Base-by-base conservation (phyloP, 345 rosid species). In the Schrenkiella parvula region DNA sequence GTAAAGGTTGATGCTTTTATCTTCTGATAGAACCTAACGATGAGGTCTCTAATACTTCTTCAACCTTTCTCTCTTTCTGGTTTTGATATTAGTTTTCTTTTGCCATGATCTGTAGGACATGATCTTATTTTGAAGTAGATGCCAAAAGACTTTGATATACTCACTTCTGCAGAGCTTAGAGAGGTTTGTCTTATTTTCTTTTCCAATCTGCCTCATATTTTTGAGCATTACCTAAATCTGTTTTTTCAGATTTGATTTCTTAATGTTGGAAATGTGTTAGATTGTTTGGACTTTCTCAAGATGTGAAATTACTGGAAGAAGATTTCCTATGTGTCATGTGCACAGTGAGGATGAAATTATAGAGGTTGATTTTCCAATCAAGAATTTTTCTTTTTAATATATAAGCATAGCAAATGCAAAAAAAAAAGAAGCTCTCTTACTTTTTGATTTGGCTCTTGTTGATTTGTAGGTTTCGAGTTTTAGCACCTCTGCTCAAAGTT, bases 91-190 rank as follows among this genome's bases (percentile, higher is more conserved):
- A 8, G 66, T 56, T 17, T 34, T 31, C 44, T 17, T 38, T 61
- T 25, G 9, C 57, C 26, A 19, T 43, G 21, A 65, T 54, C 1
- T 68, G 53, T 58, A 91, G 98, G 97, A 35, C 78, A 81, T 75
- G 89, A 91, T 85, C 95, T 91, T 78, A 82, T 91, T 47, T 79
- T 93, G 78, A 85, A 87, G 76, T 73, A 86, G 77, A 83, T 71
- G 4, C 98, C 98, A 1, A 91, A 89, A 64, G 96, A 93, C 43
- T 93, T 89, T 19, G 95, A 89, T 77, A 67, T 91, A 64, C 77
- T 93, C 41, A 93, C 97, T 54, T 82, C 95, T 41, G 96, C 95
- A 6, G 83, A 91, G 68, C 95, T 93, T 62, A 81, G 64, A 71
- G 84, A 91, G 90, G 96, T 91, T 74, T 35, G n/a, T 70, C 32